phyloP scores from a whole-genome alignment of 768 basidiomycete genomes.

The Agrocybe chaxingu region DNA sequence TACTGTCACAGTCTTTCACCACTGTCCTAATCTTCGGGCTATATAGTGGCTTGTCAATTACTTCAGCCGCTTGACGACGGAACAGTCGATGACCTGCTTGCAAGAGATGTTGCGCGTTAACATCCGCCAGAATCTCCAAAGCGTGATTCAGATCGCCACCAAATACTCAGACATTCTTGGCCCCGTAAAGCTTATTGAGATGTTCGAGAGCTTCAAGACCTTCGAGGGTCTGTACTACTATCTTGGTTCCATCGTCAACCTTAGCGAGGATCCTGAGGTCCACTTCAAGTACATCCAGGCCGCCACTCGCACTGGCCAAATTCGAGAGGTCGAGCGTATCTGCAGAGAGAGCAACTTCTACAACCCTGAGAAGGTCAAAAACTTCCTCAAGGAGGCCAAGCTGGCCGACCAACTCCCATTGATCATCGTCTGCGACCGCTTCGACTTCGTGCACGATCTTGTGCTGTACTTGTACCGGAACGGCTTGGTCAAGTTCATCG shows the following conservation, averaged over 20 bases:
- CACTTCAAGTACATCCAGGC: conserved; percentile 99
- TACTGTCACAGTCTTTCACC: neutral
- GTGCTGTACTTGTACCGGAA: conserved; percentile 99
- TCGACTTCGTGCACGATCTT: conserved; percentile 99
- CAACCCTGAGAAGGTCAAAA: conserved; percentile 99
- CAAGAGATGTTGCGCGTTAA: conserved; percentile 97
- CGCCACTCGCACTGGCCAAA: conserved; percentile 95
- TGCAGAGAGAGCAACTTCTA: conserved; percentile 96
- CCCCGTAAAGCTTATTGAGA: conserved; percentile 95
- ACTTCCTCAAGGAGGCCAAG: conserved; percentile 99
- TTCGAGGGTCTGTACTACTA: conserved; percentile 99
- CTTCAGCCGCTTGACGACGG: conserved; percentile 95
- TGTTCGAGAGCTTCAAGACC: conserved; percentile 97
- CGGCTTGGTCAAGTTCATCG: conserved; percentile 93
- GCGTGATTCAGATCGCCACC: conserved; percentile 95
- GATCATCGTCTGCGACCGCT: conserved; percentile 99
- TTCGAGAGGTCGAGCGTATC: conserved; percentile 98
- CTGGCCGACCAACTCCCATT: conserved; percentile 94
- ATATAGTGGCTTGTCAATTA: conserved; percentile 91
- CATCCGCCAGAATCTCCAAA: conserved; percentile 95
- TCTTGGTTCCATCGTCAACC: conserved; percentile 95
- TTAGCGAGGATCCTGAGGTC: conserved; percentile 94
- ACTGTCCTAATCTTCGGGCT: conserved; percentile 6
- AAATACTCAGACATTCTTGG: conserved; percentile 99
- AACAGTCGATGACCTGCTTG: conserved; percentile 94